Evolutionary conservation across 2,329 filamentous ascomycete species (phyloP).

Genomic region (Aspergillus tamarii): DNA sequence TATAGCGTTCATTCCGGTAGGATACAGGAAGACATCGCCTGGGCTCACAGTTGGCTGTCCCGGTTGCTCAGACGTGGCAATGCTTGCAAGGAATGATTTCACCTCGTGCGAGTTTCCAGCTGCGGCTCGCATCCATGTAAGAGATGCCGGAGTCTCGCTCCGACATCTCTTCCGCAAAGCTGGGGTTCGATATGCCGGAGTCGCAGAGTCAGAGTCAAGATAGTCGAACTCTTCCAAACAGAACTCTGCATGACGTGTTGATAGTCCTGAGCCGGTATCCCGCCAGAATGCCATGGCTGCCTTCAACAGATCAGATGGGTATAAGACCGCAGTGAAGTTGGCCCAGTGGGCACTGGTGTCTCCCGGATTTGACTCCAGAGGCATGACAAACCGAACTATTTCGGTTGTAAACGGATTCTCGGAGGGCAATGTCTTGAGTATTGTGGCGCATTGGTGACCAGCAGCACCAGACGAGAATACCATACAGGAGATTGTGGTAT

Average conservation of each 20-base stretch:
- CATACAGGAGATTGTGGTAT: neutral
- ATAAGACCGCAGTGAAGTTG: neutral
- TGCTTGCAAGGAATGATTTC: neutral
- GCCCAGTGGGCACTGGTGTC: neutral
- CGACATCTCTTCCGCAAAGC: neutral
- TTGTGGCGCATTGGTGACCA: neutral
- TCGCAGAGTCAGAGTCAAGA: neutral
- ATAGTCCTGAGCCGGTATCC: neutral
- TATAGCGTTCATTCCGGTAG: slow-evolving; percentile 4
- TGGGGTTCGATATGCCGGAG: neutral
- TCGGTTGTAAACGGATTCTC: neutral
- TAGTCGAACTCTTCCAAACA: neutral
- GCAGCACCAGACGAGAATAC: neutral
- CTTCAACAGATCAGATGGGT: neutral
- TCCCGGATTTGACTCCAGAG: neutral
- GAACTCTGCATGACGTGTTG: neutral
- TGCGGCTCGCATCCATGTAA: too few relatives aligned
- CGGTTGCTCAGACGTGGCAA: neutral
- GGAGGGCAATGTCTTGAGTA: neutral
- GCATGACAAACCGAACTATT: neutral
- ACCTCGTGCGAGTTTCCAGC: neutral
- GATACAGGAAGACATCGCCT: neutral
- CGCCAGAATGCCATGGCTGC: neutral
- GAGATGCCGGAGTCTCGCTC: neutral
- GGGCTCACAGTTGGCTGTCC: neutral